A percentile compares a stretch with the other conserved stretches of the same genome.
Conservation (phyloP, 305 asterid genomes). For the Caryopteris hybrid region DNA sequence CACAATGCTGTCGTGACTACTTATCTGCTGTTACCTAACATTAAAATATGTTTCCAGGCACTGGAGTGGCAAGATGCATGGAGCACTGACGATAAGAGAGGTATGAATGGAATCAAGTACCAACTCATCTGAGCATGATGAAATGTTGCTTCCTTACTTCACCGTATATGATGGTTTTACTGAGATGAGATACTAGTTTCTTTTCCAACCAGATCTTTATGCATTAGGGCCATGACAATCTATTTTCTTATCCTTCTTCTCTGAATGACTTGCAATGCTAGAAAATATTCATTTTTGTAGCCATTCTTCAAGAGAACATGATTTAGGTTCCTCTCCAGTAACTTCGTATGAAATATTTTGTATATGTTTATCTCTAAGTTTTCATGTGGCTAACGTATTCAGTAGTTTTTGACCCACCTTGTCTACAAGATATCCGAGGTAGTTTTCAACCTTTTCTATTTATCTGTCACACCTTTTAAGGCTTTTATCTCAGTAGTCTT, state of each 20-base stretch:
- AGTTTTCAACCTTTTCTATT: not conserved
- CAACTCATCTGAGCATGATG: not conserved
- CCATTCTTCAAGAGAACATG: not conserved
- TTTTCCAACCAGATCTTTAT: not conserved
- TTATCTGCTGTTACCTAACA: conserved; percentile 17
- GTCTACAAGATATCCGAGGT: not conserved
- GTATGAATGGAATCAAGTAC: conserved; percentile 21
- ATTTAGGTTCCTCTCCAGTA: not conserved
- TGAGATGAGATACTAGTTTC: conserved; percentile 13
- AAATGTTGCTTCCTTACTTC: not conserved
- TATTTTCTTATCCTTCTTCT: not conserved
- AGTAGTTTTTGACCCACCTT: not conserved
- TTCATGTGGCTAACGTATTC: not conserved
- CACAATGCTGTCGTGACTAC: conserved; percentile 1
- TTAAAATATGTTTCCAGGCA: conserved; percentile 28
- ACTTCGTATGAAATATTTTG: not conserved
- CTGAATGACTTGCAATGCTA: not conserved
- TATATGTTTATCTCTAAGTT: not conserved
- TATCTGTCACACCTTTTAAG: not conserved
- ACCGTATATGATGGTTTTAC: not conserved
- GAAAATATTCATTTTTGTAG: too few relatives aligned
- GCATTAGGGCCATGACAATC: not conserved
- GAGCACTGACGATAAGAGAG: conserved; percentile 27
- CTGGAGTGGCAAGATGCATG: conserved; percentile 38
- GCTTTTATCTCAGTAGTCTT: not conserved